Base-by-base conservation (phyloP, 805 yeast species). In the Suhomyces vadensis region DNA sequence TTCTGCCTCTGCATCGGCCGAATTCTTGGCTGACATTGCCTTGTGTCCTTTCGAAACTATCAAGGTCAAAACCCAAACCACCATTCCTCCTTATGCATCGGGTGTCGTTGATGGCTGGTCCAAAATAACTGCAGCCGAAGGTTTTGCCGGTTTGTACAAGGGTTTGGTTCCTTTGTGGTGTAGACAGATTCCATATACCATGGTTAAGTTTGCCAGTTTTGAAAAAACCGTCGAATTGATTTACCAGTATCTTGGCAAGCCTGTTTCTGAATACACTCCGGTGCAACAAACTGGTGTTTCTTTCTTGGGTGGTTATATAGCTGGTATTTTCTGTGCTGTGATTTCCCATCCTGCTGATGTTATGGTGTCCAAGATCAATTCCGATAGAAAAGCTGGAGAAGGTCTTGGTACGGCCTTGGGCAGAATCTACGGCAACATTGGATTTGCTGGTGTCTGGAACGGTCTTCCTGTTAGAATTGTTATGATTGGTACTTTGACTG, bases 301-400 rank as follows among this genome's bases (percentile, higher is more conserved):
- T 19, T 94, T 92, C 73, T 73, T 83, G 38, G 97, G 96, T 66
- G 98, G 99, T 64, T 92, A 92, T 72, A 79, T 92, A 61, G 99
- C 98, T 8, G 99, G 98, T 83, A 83, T 94, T 44, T 81, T 91
- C 73, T 92, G 97, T 75, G 98, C 99, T 6, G 72, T 86, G 41
- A 94, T 91, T 13, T 91, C 97, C 21, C 97, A 94, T 66, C 99
- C 99, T 16, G 98, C 98, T n/a, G 99, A 92, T 67, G 97, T 92
- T 25, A 84, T 94, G 96, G 98, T 92, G 20, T 87, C 96, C 39
- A 87, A 90, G 77, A 81, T 94, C 58, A 91, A 88, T 64, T 77
- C 85, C 48, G 90, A 82, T 56, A 81, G 79, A 57, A 68, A 66
- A 61, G 76, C 83, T 25, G 75, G 74, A 39, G 96, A 90, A 70